A percentile compares a stretch with the other conserved stretches of the same genome.
phyloP scores from a whole-genome alignment of 495 filamentous ascomycete genomes.

The Xylaria curta region DNA sequence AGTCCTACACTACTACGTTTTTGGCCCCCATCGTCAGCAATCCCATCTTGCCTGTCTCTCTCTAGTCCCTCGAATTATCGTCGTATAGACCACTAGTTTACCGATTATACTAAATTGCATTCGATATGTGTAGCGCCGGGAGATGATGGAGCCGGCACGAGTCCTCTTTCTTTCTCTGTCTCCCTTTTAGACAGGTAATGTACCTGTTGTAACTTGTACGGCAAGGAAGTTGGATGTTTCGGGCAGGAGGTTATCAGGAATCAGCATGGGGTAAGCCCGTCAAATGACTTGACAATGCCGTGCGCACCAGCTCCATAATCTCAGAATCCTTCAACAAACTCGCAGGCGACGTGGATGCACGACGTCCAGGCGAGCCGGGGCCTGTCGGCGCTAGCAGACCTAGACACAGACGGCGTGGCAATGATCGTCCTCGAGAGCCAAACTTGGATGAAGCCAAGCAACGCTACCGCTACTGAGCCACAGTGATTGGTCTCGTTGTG shows the following conservation, averaged over 20 bases:
- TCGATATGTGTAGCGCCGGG: not conserved
- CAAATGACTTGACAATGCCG: slow-evolving; percentile 22
- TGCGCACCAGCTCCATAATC: slow-evolving; percentile 8
- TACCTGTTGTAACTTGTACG: not conserved
- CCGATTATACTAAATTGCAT: not conserved
- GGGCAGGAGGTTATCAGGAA: slow-evolving; percentile 19
- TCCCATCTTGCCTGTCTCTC: slow-evolving; percentile 8
- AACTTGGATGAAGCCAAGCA: not conserved
- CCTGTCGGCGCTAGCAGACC: slow-evolving; percentile 9
- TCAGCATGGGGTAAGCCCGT: slow-evolving; percentile 8
- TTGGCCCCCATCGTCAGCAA: slow-evolving; percentile 15
- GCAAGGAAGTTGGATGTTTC: slow-evolving; percentile 1
- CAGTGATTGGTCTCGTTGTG: not conserved
- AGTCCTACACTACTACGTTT: slow-evolving; percentile 20
- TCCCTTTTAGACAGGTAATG: not conserved
- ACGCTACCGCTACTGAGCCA: not conserved
- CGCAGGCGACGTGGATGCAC: not conserved
- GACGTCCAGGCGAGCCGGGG: slow-evolving; percentile 13
- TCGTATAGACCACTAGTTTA: not conserved
- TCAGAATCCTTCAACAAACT: slow-evolving; percentile 17
- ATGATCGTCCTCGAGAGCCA: slow-evolving; percentile 2
- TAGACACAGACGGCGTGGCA: slow-evolving; percentile 16
- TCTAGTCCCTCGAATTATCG: not conserved
- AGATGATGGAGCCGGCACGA: not conserved
- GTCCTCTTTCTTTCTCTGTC: not conserved